Evolutionary conservation across 352 stramenopile genomes (phyloP), one percentile per base, ranked within the genome.

Genomic region (Globisporangium splendens): DNA sequence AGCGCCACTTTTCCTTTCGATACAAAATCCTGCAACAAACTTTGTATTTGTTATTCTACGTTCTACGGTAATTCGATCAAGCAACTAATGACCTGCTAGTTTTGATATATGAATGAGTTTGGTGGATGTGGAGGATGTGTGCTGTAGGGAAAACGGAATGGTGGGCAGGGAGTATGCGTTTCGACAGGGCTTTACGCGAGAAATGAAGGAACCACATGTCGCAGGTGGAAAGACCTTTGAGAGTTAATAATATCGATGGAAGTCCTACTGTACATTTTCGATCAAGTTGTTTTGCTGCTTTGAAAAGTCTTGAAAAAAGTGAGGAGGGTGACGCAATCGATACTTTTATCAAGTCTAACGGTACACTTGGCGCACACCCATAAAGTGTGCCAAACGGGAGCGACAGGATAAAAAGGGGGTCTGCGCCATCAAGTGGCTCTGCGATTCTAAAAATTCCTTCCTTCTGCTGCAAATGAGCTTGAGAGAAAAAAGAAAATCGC

Each of bases 141-240:
- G 13, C n/a, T n/a, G 39, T 8, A 44, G 13, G 10, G 39, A 44
- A 44, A 44, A 44, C 39, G 39, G 39, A 44, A 44, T n/a, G 39
- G 17, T 44, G 13, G 39, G 28, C 28, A 8, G 28, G 24, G 39
- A n/a, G 17, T 44, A 44, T 44, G 39, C 39, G 39, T 44, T 44
- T 44, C 13, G 13, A 44, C 13, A 44, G 39, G 39, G 39, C 39
- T 44, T 44, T 44, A 44, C 39, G 39, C 39, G 39, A 44, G 39
- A 44, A 44, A 44, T 44, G 39, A 44, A 44, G 39, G 39, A 44
- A 44, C 39, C 39, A n/a, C 39, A 44, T 44, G 39, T 44, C 39
- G 39, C 39, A 44, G 39, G 17, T 7, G 6, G 39, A 44, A 44
- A 43, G 0, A n/a, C 39, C 39, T 44, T 4, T 18, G 39, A 44